Base-by-base conservation (phyloP, 805 yeast species). In the Yarrowia porcina region DNA sequence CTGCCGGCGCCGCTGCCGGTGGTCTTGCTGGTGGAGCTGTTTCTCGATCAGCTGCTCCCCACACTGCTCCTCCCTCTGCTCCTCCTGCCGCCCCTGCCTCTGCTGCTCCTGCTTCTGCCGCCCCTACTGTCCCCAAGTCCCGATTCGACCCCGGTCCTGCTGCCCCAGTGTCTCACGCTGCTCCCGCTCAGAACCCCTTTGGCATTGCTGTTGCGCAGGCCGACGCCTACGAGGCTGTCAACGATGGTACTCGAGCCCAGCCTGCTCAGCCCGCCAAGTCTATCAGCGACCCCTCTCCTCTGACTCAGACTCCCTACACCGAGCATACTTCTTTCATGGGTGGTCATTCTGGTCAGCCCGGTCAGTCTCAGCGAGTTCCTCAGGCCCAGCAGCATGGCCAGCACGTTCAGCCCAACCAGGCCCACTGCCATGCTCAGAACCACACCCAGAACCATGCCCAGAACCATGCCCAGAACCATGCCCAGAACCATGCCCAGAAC, bases 221-320 rank as follows among this genome's bases (percentile, higher is more conserved):
- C 18, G 44, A 52, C 4, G 59, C 59, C 18, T 52, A 52, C 33
- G 59, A 36, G 17, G 32, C 59, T 9, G 30, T 36, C 20, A 13
- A 18, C 20, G 59, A 52, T n/a, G 59, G 59, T 10, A 9, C 42
- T n/a, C 41, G 8, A 6, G 59, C 59, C 18, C 32, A 36, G 59
- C 59, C 59, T 3, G 25, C 59, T 23, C 42, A 52, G 59, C 59
- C 59, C 8, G 42, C 59, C 15, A 36, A 52, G 59, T 52, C 59
- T 25, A 52, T 52, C 27, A 8, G 15, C 32, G 59, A 52, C 18
- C 18, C 17, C 13, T 52, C 59, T n/a, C 59, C 59, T 36, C 44
- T 52, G 9, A 12, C 32, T 23, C 44, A 35, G 23, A 36, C 59
- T 7, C 59, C 59, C 5, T 36, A 52, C 59, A 49, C 57, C 23